Evolutionary conservation across 176 grass and related monocot genomes (phyloP), one percentile per base, ranked within the genome.

Genomic region (Oryza meyeriana): DNA sequence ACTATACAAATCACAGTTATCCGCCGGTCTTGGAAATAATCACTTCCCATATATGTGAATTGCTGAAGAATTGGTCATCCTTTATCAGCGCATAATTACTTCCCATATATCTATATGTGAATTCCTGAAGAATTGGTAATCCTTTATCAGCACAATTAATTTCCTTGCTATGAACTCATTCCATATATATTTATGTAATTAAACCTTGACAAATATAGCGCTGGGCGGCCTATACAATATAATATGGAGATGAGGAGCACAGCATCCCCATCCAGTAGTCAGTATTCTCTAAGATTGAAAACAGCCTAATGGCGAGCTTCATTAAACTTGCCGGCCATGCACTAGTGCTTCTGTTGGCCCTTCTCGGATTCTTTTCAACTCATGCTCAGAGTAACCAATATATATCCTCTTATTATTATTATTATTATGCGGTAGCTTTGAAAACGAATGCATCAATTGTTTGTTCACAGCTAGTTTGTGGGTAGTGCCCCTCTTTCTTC

Each of bases 321-420:
- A 32, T 34, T 40, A 79, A 79, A 20, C 6, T 45, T 20, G 76
- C 20, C 1, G 12, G n/a, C 12, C 62, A 66, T 7, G 29, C 12
- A 32, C 3, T 66, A 12, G 12, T 17, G 17, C 28, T 48, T 17
- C 5, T 48, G 18, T 2, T 66, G 16, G 61, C 47, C 45, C 76
- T 79, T 65, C 28, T 79, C 39, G 76, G 76, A 8, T 66, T 40
- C 40, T 78, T 65, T 8, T 61, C 76, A 3, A 64, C 48, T 63
- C 32, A 3, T 48, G 5, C 71, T 62, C 22, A 70, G 33, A 28
- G 33, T 75, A 72, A 62, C 11, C 16, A 48, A 17, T 48, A 48
- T 48, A 48, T 48, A 5, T 17, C 4, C 45, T 48, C 16, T 48
- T 6, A 17, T 48, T 48, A 5, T 4, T 48, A 12, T 47, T n/a